Conservation (phyloP, 1,139 yeast species). For the Magnusiomyces magnusii region DNA sequence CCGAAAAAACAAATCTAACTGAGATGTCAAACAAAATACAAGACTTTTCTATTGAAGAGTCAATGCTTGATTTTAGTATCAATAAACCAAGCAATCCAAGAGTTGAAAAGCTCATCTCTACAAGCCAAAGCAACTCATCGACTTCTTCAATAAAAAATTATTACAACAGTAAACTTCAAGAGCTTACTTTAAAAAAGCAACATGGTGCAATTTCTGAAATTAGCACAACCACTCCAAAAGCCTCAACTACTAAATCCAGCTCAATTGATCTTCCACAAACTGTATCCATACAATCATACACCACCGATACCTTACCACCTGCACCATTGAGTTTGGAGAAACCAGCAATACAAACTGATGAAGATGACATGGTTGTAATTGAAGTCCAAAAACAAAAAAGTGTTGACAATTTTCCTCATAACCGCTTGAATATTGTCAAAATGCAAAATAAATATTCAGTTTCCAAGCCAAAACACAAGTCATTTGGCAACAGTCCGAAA, state of each 20-base stretch:
- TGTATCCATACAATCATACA: no score
- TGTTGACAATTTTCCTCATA: background rate
- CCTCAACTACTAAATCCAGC: no score
- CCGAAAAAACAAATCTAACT: background rate
- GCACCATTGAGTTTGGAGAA: no score
- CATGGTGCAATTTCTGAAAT: no score
- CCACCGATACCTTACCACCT: no score
- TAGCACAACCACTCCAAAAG: no score
- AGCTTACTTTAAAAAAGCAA: no score
- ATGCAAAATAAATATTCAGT: background rate
- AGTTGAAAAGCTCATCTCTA: no score
- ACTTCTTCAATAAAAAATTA: background rate
- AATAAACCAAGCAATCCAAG: background rate
- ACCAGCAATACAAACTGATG: background rate
- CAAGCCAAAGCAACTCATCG: no score
- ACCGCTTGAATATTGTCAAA: background rate
- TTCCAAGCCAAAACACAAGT: background rate
- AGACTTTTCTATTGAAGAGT: background rate
- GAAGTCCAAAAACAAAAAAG: background rate
- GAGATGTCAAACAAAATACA: background rate
- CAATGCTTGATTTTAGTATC: background rate
- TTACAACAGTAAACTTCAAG: background rate
- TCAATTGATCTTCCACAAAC: no score
- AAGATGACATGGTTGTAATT: background rate
- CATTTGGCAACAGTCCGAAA: background rate